Conservation (phyloP, 1,139 yeast genomes). For the Nakaseomyces nivariensis region DNA sequence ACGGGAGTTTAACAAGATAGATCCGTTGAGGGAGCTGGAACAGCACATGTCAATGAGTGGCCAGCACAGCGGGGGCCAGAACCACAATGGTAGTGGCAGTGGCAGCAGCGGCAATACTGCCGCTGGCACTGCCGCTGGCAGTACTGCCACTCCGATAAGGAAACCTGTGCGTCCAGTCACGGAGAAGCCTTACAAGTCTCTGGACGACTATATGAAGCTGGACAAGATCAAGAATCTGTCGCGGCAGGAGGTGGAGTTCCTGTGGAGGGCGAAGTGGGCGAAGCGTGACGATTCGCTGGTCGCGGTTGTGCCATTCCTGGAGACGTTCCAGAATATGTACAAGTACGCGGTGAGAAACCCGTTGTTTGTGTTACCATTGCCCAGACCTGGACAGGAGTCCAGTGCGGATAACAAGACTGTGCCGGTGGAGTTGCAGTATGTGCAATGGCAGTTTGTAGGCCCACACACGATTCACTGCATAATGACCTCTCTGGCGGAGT, state of each 20-base stretch:
- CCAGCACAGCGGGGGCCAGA: too few species aligned
- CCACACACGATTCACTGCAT: constrained; percentile 79
- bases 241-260: constrained; percentile 56
- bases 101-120: constrained; percentile 16
- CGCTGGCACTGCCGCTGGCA: too few species aligned
- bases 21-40: constrained; percentile 61
- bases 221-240: constrained; percentile 53
- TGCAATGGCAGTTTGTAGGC: constrained; percentile 91
- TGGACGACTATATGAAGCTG: constrained; percentile 60
- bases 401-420: constrained; percentile 26
- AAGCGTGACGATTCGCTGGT: constrained; percentile 49
- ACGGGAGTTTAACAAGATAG: constrained; percentile 48
- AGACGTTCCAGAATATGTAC: constrained; percentile 51
- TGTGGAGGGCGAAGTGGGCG: constrained; percentile 86
- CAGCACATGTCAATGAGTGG: constrained; percentile 28
- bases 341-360: constrained; percentile 67
- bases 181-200: constrained; percentile 53
- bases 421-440: constrained; percentile 67
- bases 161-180: constrained; percentile 42
- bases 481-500: constrained; percentile 87
- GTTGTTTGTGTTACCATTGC: constrained; percentile 62
- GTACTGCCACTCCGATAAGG: constrained; percentile 13
- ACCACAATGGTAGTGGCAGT: too few species aligned
- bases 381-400: constrained; percentile 31
- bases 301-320: constrained; percentile 46